Conservation (phyloP, 768 basidiomycete species). For the Lentinula aciculospora region DNA sequence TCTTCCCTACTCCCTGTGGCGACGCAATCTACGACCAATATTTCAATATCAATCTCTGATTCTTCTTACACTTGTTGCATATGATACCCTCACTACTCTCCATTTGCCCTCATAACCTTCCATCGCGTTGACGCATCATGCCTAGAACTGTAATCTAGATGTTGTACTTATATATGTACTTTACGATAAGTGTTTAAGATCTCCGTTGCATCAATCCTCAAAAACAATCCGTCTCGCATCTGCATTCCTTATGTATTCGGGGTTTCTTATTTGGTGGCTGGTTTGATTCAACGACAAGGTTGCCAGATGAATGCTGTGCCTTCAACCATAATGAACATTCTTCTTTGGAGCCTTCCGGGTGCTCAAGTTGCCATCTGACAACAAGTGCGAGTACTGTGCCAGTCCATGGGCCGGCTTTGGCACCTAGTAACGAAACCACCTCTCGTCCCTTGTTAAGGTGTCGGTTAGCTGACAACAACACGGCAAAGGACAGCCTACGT, state of each 20-base stretch:
- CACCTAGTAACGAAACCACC: slow-evolving; percentile 46
- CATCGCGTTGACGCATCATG: not conserved
- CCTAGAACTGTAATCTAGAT: not conserved
- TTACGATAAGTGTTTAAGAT: not conserved
- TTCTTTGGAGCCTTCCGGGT: slow-evolving; percentile 61
- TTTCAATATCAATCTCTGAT: not conserved
- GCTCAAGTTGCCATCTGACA: slow-evolving; percentile 80
- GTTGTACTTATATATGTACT: not conserved
- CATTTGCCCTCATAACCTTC: not conserved
- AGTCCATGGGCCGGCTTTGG: slow-evolving; percentile 68
- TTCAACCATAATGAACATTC: slow-evolving; percentile 69
- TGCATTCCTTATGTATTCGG: slow-evolving; percentile 22
- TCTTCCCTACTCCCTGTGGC: not conserved
- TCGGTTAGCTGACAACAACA: slow-evolving; percentile 5
- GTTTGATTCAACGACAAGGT: slow-evolving; percentile 25
- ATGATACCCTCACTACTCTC: no score
- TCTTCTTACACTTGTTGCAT: not conserved
- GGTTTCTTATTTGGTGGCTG: slow-evolving; percentile 33
- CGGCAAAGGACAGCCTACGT: slow-evolving; percentile 45
- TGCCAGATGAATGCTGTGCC: slow-evolving; percentile 43
- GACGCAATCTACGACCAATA: not conserved
- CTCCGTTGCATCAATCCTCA: not conserved
- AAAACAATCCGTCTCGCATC: not conserved
- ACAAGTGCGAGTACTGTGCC: slow-evolving; percentile 58
- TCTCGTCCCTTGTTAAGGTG: slow-evolving; percentile 57